Percentiles rank a stretch among this genome's conserved stretches.
Conservation (phyloP, 257 asterid genomes). For the Linderniella brevidens region DNA sequence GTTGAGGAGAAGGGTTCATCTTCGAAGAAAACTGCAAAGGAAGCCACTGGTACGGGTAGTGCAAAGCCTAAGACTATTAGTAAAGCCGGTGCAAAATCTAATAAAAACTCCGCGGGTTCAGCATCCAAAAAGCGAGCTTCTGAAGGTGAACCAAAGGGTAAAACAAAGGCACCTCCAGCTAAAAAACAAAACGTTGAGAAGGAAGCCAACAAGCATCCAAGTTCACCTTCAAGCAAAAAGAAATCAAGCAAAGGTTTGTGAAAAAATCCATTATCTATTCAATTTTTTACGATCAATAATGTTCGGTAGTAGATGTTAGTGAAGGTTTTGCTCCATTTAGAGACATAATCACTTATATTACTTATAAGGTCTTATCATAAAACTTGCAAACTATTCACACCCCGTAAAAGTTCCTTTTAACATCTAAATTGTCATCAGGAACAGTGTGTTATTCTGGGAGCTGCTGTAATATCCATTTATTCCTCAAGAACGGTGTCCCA, state of each 20-base stretch:
- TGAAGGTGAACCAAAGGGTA: constrained; percentile 28
- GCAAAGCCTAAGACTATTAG: constrained; percentile 35
- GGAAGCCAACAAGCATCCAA: constrained; percentile 22
- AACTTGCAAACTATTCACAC: too few relatives aligned
- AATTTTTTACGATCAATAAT: too few relatives aligned
- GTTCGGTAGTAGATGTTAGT: not conserved
- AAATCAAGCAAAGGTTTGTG: constrained; percentile 20
- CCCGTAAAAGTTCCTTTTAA: too few relatives aligned
- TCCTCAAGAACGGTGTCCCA: too few relatives aligned
- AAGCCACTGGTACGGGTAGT: constrained; percentile 10
- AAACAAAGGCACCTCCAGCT: constrained; percentile 17
- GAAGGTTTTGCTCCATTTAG: too few relatives aligned
- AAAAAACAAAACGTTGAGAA: constrained; percentile 39
- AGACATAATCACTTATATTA: too few relatives aligned
- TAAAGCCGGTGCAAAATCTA: constrained; percentile 22
- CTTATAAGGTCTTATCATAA: too few relatives aligned
- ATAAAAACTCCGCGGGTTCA: constrained; percentile 29
- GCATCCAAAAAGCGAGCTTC: constrained; percentile 30
- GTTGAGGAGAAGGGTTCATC: constrained; percentile 24
- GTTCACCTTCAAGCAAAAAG: constrained; percentile 33
- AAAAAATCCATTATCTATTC: constrained; percentile 33
- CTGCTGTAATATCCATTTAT: too few relatives aligned
- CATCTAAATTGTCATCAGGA: too few relatives aligned
- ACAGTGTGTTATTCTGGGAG: too few relatives aligned
- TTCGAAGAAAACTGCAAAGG: constrained; percentile 25